Evolutionary conservation across 1,139 yeast species (phyloP).

Genomic region (Magnusiomyces ingens): DNA sequence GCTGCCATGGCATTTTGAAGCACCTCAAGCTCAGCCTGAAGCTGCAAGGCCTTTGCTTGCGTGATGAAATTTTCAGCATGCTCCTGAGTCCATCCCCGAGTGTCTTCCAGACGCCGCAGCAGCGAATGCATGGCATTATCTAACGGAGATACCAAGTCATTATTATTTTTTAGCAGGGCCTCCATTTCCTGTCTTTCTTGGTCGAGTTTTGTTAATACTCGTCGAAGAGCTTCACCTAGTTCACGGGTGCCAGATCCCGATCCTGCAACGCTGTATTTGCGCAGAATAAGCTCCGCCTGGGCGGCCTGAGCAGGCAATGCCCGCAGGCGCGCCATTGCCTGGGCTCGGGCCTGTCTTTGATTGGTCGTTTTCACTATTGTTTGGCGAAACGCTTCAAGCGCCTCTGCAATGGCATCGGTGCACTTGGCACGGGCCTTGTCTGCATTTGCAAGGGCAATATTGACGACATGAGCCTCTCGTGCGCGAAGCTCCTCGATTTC

Average conservation of each 20-base stretch:
- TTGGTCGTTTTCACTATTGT: slow-evolving; percentile 18
- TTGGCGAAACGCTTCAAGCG: slow-evolving; percentile 20
- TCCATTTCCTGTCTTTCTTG: slow-evolving; percentile 11
- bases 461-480: slow-evolving; percentile 45
- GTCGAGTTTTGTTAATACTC: neutral
- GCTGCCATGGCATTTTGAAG: slow-evolving; percentile 7
- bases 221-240: neutral
- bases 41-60: slow-evolving; percentile 19
- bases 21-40: slow-evolving; percentile 15
- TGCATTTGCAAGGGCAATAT: slow-evolving; percentile 24
- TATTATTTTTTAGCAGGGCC: slow-evolving; percentile 16
- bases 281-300: slow-evolving; percentile 17
- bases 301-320: slow-evolving; percentile 19
- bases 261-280: neutral
- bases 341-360: slow-evolving; percentile 18
- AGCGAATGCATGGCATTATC: slow-evolving; percentile 18
- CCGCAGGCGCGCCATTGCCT: slow-evolving; percentile 18
- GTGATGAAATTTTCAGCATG: slow-evolving; percentile 19
- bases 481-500: slow-evolving; percentile 65
- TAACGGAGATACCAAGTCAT: slow-evolving; percentile 15
- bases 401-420: slow-evolving; percentile 21
- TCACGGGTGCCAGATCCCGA: neutral
- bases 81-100: slow-evolving; percentile 23
- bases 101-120: slow-evolving; percentile 21
- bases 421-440: slow-evolving; percentile 18